Evolutionary conservation across 2,329 filamentous ascomycete species (phyloP).

Genomic region (Aspergillus udagawae): DNA sequence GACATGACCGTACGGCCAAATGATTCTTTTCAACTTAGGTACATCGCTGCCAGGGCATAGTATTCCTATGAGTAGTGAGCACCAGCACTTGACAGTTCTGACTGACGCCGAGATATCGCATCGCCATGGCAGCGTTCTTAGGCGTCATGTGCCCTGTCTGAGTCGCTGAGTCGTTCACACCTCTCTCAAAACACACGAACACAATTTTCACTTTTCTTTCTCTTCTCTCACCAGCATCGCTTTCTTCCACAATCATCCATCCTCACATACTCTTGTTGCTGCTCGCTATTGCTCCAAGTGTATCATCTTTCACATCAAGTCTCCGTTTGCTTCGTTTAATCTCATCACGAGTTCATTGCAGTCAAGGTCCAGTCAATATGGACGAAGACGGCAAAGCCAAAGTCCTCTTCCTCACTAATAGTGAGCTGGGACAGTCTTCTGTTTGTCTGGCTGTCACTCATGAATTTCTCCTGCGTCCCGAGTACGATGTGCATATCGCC

Average conservation of each 20-base stretch:
- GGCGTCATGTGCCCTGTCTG: background rate
- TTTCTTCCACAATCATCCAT: background rate
- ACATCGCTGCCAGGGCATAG: background rate
- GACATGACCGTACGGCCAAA: background rate
- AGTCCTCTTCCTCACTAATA: slow-evolving; percentile 41
- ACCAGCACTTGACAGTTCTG: background rate
- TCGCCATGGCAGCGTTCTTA: background rate
- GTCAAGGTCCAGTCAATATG: slow-evolving; percentile 3
- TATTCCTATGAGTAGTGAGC: background rate
- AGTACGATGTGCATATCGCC: slow-evolving; percentile 40
- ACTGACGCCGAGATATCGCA: background rate
- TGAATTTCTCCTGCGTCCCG: slow-evolving; percentile 30
- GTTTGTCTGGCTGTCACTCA: slow-evolving; percentile 39
- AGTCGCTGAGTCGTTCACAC: background rate
- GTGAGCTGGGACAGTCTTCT: slow-evolving; percentile 41
- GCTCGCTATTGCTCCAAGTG: background rate
- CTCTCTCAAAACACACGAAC: background rate
- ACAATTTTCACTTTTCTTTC: background rate
- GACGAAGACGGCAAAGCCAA: slow-evolving; percentile 1
- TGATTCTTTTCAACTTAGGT: background rate
- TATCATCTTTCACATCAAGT: background rate
- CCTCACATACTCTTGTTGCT: background rate
- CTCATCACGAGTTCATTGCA: background rate
- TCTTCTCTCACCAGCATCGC: background rate
- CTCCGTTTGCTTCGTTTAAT: background rate